Conservation (phyloP, 2,329 filamentous ascomycete genomes). For the Fusarium xylarioides region DNA sequence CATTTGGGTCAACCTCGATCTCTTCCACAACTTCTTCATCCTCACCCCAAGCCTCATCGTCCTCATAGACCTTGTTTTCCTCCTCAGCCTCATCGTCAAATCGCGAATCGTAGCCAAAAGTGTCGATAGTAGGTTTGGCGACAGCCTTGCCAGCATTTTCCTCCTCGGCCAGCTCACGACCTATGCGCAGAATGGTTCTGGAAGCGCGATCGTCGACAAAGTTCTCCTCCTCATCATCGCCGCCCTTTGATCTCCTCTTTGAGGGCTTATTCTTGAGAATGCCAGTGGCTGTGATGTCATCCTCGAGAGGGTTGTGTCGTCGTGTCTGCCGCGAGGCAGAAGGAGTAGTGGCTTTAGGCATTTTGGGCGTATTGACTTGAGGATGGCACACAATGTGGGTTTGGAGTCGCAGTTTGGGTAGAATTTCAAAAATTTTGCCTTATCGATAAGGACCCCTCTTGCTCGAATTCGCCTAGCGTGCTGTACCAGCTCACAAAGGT, state of each 20-base stretch:
- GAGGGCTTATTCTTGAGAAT: slow-evolving; percentile 78
- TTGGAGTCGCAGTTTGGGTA: slow-evolving; percentile 34
- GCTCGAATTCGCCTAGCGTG: slow-evolving; percentile 42
- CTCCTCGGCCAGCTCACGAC: slow-evolving; percentile 87
- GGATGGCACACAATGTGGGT: slow-evolving; percentile 40
- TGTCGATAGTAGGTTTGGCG: slow-evolving; percentile 55
- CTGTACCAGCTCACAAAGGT: not conserved
- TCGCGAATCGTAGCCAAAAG: slow-evolving; percentile 83
- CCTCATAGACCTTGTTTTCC: slow-evolving; percentile 54
- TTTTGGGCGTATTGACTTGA: slow-evolving; percentile 51
- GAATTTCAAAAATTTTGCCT: slow-evolving; percentile 51
- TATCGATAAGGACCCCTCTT: slow-evolving; percentile 54
- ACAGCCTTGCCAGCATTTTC: slow-evolving; percentile 60
- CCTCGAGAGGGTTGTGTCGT: slow-evolving; percentile 89
- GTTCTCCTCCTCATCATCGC: slow-evolving; percentile 68
- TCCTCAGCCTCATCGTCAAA: slow-evolving; percentile 67
- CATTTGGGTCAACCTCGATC: slow-evolving; percentile 85
- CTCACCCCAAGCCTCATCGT: slow-evolving; percentile 78
- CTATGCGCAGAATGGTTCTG: slow-evolving; percentile 86
- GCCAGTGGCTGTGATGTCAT: slow-evolving; percentile 79
- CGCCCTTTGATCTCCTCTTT: slow-evolving; percentile 73
- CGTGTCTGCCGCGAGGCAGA: slow-evolving; percentile 66
- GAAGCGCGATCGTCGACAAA: slow-evolving; percentile 92
- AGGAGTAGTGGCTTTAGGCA: slow-evolving; percentile 81
- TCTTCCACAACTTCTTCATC: slow-evolving; percentile 78